These are phyloP conservation scores for Nemania sp. DNA, from an alignment of 2,329 filamentous ascomycete species.

Conservation along the genomic window DNA sequence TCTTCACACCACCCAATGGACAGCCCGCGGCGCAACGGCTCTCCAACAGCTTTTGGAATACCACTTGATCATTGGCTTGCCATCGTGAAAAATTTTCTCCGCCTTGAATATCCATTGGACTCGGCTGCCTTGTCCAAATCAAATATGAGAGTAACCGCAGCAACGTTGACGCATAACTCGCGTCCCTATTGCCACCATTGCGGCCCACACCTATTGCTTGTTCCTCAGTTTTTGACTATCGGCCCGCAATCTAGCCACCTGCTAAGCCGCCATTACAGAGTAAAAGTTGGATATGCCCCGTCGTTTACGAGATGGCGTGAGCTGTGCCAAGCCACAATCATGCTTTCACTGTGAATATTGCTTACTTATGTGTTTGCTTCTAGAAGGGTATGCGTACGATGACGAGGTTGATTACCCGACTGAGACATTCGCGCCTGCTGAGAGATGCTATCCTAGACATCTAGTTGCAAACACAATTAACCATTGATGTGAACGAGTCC, in stretches of 20 bases:
- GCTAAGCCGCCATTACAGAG: neutral
- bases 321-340: neutral
- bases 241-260: neutral
- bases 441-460: neutral
- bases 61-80: constrained; percentile 19
- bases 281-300: neutral
- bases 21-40: constrained; percentile 19
- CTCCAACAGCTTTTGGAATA: constrained; percentile 6
- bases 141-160: constrained; percentile 1
- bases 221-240: neutral
- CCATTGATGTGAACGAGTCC: no score
- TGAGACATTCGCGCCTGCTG: neutral
- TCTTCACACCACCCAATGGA: constrained; percentile 20
- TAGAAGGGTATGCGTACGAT: no score
- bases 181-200: constrained; percentile 5
- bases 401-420: neutral
- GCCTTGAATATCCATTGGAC: constrained; percentile 11
- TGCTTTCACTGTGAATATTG: neutral
- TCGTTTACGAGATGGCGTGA: constrained; percentile 3
- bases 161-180: constrained; percentile 14
- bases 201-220: neutral
- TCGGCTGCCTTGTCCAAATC: constrained; percentile 4
- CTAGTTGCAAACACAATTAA: neutral
- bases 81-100: constrained; percentile 20
- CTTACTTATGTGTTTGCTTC: neutral